phyloP scores from a whole-genome alignment of 2,329 filamentous ascomycete genomes.

The Blastomyces parvus region DNA sequence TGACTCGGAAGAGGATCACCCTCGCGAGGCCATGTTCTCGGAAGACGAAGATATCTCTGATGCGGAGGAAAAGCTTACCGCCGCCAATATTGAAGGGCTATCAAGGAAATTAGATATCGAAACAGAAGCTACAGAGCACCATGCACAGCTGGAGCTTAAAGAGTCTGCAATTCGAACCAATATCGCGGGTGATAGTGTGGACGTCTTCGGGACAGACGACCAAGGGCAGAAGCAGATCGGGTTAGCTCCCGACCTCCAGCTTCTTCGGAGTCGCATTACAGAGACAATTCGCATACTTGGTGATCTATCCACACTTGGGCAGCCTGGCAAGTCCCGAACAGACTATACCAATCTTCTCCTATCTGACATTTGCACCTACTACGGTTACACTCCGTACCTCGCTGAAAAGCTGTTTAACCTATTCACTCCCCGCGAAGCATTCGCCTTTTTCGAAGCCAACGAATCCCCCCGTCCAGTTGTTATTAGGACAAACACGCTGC shows the following conservation, averaged over 20 bases:
- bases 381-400: constrained; percentile 90
- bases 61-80: constrained; percentile 80
- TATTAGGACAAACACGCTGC: constrained; percentile 91
- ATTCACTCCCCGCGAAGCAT: constrained; percentile 86
- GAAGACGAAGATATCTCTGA: constrained; percentile 88
- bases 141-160: constrained; percentile 75
- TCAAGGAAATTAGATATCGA: constrained; percentile 75
- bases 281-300: constrained; percentile 88
- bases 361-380: constrained; percentile 91
- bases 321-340: constrained; percentile 68
- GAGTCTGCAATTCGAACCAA: constrained; percentile 87
- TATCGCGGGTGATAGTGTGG: constrained; percentile 66
- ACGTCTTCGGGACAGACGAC: constrained; percentile 50
- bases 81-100: constrained; percentile 89
- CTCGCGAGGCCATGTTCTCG: constrained; percentile 70
- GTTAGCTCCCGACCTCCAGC: constrained; percentile 79
- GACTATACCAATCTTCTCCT: constrained; percentile 83
- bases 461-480: constrained; percentile 88
- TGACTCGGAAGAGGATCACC: constrained; percentile 60
- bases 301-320: constrained; percentile 71
- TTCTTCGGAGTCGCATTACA: constrained; percentile 79
- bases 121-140: constrained; percentile 65
- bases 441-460: constrained; percentile 98
- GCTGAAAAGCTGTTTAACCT: constrained; percentile 91
- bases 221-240: constrained; percentile 50